Evolutionary conservation across 306 rosid genomes (phyloP).

Genomic region (Spatholobus suberectus): DNA sequence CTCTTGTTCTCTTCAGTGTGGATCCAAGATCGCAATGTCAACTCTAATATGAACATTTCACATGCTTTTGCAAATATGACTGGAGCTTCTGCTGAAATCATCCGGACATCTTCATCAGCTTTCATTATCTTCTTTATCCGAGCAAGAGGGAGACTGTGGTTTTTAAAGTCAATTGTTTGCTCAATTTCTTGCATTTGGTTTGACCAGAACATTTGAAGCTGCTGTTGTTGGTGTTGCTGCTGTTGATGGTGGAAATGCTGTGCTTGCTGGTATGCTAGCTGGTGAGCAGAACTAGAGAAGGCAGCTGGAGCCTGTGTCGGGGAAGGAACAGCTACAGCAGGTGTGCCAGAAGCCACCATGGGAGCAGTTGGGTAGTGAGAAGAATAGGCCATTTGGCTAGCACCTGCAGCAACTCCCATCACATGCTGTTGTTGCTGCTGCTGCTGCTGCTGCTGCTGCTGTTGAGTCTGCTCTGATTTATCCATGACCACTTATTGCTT

Average conservation of each 20-base stretch:
- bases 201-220: conserved; percentile 80
- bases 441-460: conserved; percentile 63
- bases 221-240: conserved; percentile 76
- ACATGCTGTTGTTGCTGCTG: conserved; percentile 49
- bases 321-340: conserved; percentile 58
- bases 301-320: conserved; percentile 61
- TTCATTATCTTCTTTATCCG: conserved; percentile 84
- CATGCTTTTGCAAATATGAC: conserved; percentile 86
- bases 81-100: conserved; percentile 86
- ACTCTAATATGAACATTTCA: conserved; percentile 80
- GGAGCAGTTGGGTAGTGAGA: conserved; percentile 68
- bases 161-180: conserved; percentile 71
- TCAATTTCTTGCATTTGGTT: conserved; percentile 83
- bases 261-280: conserved; percentile 73
- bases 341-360: conserved; percentile 70
- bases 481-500: conserved; percentile 57
- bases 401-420: conserved; percentile 55
- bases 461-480: conserved; percentile 65
- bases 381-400: conserved; percentile 65
- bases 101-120: conserved; percentile 90
- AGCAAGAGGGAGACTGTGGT: conserved; percentile 72
- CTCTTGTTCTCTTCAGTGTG: conserved; percentile 86
- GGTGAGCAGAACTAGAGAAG: conserved; percentile 69
- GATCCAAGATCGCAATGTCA: conserved; percentile 87
- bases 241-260: conserved; percentile 79